Conservation (phyloP, 2,329 filamentous ascomycete genomes). For the Fusarium clavum region DNA sequence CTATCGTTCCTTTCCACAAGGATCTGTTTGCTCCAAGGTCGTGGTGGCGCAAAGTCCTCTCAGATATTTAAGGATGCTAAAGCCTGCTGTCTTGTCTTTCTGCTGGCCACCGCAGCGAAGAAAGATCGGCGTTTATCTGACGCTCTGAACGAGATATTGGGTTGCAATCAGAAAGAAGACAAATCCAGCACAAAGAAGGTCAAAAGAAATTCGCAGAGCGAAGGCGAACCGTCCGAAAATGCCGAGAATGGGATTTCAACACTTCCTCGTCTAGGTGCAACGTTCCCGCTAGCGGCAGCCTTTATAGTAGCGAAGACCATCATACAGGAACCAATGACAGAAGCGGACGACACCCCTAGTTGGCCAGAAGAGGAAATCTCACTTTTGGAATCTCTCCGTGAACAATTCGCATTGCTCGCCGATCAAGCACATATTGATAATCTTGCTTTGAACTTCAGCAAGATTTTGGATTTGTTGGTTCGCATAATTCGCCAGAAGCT, state of each 20-base stretch:
- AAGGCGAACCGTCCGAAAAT: constrained; percentile 5
- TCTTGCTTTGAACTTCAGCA: constrained; percentile 36
- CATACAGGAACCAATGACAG: constrained; percentile 33
- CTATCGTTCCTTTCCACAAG: constrained; percentile 43
- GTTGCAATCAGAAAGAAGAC: constrained; percentile 1
- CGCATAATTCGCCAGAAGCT: constrained; percentile 37
- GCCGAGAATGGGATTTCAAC: constrained; percentile 14
- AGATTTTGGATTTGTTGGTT: constrained; percentile 29
- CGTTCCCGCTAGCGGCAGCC: constrained; percentile 41
- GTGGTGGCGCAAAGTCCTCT: constrained; percentile 5
- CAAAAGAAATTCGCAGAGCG: not conserved
- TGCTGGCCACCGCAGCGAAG: constrained; percentile 35
- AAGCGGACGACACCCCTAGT: constrained; percentile 7
- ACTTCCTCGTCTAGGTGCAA: constrained; percentile 36
- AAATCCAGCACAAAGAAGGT: not conserved
- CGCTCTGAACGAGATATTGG: constrained; percentile 31
- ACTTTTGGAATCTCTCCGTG: constrained; percentile 42
- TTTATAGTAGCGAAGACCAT: constrained; percentile 37
- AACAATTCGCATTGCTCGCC: constrained; percentile 30
- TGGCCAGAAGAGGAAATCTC: constrained; percentile 43
- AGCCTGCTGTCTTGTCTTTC: constrained; percentile 41
- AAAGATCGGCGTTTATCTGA: constrained; percentile 28
- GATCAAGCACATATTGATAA: constrained; percentile 39
- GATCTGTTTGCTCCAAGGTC: constrained; percentile 29
- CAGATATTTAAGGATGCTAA: constrained; percentile 38